Percentiles rank a stretch among this genome's conserved stretches.
Evolutionary conservation across 345 rosid species (phyloP).

Genomic region (Citrus cavaleriei): DNA sequence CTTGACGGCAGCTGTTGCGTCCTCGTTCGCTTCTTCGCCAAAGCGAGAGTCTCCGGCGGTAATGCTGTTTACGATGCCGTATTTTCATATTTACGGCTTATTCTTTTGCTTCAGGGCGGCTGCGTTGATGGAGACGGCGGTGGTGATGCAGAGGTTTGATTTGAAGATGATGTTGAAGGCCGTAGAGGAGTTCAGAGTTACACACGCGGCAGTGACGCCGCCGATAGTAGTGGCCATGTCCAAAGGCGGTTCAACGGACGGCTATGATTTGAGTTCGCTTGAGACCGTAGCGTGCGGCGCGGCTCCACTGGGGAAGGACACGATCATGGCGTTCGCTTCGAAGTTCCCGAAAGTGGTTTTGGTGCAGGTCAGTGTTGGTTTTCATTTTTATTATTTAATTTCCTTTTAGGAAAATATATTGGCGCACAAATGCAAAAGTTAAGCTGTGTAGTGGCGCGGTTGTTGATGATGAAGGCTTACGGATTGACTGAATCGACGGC

Average conservation of each 20-base stretch:
- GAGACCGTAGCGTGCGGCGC: slow-evolving; percentile 15
- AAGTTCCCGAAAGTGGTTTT: slow-evolving; percentile 19
- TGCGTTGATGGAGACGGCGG: slow-evolving; percentile 22
- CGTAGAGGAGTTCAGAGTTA: slow-evolving; percentile 20
- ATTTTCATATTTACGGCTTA: slow-evolving; percentile 27
- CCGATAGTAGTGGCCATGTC: slow-evolving; percentile 25
- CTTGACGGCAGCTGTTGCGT: slow-evolving; percentile 7
- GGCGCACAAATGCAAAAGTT: not conserved
- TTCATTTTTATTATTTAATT: not conserved
- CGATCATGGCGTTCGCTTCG: slow-evolving; percentile 10
- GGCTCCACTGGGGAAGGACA: slow-evolving; percentile 32
- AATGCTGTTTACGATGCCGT: slow-evolving; percentile 24
- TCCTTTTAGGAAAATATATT: not conserved
- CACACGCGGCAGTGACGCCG: slow-evolving; percentile 18
- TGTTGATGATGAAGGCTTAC: slow-evolving; percentile 20
- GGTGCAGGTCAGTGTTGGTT: slow-evolving; percentile 14
- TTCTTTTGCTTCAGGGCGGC: slow-evolving; percentile 19
- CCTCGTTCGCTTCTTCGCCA: not conserved
- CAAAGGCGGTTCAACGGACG: slow-evolving; percentile 2
- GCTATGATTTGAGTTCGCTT: slow-evolving; percentile 23
- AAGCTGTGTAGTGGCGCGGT: not conserved
- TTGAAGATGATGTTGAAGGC: slow-evolving; percentile 25
- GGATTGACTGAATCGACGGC: slow-evolving; percentile 30
- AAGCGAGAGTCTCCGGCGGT: slow-evolving; percentile 11
- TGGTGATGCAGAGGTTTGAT: slow-evolving; percentile 33